Evolutionary conservation across 352 stramenopile genomes (phyloP), one percentile per base, ranked within the genome.

Genomic region (Pythium apleroticum): DNA sequence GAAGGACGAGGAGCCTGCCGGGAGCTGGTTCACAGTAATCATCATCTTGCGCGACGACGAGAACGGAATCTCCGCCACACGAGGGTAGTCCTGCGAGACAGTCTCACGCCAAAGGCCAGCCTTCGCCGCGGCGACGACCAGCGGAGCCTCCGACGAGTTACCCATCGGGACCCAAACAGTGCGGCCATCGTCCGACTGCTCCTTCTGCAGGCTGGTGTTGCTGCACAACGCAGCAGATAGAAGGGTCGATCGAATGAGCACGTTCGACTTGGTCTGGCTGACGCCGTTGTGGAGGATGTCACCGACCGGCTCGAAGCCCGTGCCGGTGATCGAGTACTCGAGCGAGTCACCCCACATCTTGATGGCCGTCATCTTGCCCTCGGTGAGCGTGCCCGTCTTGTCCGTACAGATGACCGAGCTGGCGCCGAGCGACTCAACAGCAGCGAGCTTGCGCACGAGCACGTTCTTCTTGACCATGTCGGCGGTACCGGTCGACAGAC

Each of bases 11-110:
- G 62, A 31, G 0, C 68, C 72, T 2, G 58, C 49, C 11, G 78
- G 68, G 12, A 88, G 39, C 35, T 82, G 69, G 33, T 88, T 90
- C 33, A 90, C 75, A 4, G 77, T 88, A 49, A 88, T 86, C 96
- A 99, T 98, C 73, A 93, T 88, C 74, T 99, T 99, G 43, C 89
- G 77, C 7, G 96, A 88, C 17, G 91, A 98, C 15, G 81, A 97
- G 76, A 99, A 99, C 0, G 95, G 90, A 25, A 98, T 82, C 71
- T 98, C 93, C 17, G 82, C 73, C 1, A 90, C 57, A 61, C 96
- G 78, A 27, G 85, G 87, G 77, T 77, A 88, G 58, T 39, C 74
- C 53, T 68, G 71, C 48, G 74, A 75, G 20, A 63, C 75, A 33
- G 79, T 49, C 1, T 89, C 78, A 11, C 76, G 74, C 75, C 75